Percentiles rank a stretch among this genome's conserved stretches.
phyloP scores from a whole-genome alignment of 2,329 filamentous ascomycete genomes.

The Exophiala sp. region DNA sequence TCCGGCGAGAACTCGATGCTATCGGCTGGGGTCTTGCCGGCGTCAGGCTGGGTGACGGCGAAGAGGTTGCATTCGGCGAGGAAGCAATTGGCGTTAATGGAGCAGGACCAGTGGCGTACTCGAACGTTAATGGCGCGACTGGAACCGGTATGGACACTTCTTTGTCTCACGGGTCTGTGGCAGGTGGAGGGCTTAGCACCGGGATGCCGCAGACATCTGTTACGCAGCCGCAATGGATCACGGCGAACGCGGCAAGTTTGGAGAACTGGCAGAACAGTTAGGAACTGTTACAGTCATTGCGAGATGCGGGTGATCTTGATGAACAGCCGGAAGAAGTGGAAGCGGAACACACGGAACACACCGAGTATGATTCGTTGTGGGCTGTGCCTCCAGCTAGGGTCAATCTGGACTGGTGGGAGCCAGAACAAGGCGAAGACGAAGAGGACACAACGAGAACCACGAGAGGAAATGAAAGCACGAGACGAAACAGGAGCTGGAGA shows the following conservation, averaged over 20 bases:
- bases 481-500: too few species aligned
- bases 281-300: conserved; percentile 1
- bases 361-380: too few species aligned
- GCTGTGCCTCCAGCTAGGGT: too few species aligned
- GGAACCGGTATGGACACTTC: background rate
- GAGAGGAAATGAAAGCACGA: too few species aligned
- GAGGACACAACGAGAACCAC: too few species aligned
- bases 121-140: conserved; percentile 8
- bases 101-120: background rate
- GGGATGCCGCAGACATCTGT: conserved; percentile 10
- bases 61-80: conserved; percentile 28
- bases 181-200: background rate
- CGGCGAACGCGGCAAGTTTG: conserved; percentile 17
- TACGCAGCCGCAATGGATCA: conserved; percentile 19
- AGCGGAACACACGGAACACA: background rate
- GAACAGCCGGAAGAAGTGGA: background rate
- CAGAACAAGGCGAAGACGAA: too few species aligned
- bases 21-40: conserved; percentile 53
- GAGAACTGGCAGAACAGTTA: conserved; percentile 26
- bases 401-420: too few species aligned
- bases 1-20: conserved; percentile 71
- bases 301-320: too few species aligned
- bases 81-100: conserved; percentile 22
- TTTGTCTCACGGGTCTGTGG: background rate
- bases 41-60: conserved; percentile 24